Percentiles rank a stretch among this genome's conserved stretches.
Evolutionary conservation across 2,329 filamentous ascomycete species (phyloP).

Genomic region (Sclerotinia subarctica): DNA sequence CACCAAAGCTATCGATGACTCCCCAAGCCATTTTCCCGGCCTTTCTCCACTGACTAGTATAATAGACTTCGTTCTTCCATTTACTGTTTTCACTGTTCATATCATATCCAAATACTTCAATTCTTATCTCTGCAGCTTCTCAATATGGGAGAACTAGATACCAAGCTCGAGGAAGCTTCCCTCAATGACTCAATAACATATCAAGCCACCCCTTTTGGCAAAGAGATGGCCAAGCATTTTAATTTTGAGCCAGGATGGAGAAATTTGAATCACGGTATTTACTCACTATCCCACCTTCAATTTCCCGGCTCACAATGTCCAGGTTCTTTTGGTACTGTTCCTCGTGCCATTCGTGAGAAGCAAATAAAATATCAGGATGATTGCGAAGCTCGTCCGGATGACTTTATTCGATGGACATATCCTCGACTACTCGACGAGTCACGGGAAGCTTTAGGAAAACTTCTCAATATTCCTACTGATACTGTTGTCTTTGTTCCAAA

Average conservation of each 20-base stretch:
- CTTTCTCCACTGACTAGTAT: conserved; percentile 9
- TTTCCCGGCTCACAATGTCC: neutral
- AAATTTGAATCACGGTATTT: conserved; percentile 41
- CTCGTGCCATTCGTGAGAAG: conserved; percentile 56
- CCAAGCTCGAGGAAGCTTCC: conserved; percentile 28
- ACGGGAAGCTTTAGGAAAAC: conserved; percentile 59
- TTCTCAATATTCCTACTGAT: conserved; percentile 63
- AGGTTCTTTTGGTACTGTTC: conserved; percentile 79
- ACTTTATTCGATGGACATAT: conserved; percentile 70
- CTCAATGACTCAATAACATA: conserved; percentile 26
- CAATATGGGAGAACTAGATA: conserved; percentile 14
- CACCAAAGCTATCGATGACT: conserved; percentile 10
- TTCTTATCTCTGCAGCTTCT: neutral
- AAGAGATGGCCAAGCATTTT: conserved; percentile 40
- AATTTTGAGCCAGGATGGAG: conserved; percentile 36
- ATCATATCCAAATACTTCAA: neutral
- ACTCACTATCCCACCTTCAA: neutral
- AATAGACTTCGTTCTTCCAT: neutral
- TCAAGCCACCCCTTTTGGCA: conserved; percentile 36
- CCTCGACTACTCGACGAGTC: conserved; percentile 60
- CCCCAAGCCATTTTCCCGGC: neutral
- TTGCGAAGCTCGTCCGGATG: conserved; percentile 67
- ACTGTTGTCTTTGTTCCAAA: conserved; percentile 77
- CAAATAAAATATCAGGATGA: conserved; percentile 64
- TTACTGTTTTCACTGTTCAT: neutral